phyloP scores from a whole-genome alignment of 2,329 filamentous ascomycete genomes.

The Metarhizium album region DNA sequence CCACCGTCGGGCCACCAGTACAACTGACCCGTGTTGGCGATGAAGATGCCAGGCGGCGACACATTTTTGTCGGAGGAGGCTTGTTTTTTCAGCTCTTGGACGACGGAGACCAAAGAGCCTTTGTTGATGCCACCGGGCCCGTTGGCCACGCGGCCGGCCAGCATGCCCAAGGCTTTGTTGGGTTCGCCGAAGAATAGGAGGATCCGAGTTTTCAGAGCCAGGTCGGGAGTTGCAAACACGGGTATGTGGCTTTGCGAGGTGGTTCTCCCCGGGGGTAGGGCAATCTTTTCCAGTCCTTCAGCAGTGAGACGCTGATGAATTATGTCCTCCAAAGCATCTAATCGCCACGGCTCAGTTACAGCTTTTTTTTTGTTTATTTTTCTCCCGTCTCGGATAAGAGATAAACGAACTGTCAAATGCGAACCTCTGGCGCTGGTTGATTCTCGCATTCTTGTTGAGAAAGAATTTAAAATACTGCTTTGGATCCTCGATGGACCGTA shows the following conservation, averaged over 20 bases:
- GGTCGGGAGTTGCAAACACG: conserved; percentile 39
- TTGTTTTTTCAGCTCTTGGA: conserved; percentile 33
- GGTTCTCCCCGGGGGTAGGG: conserved; percentile 46
- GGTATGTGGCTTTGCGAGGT: conserved; percentile 48
- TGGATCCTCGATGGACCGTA: conserved; percentile 58
- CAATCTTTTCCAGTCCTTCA: conserved; percentile 48
- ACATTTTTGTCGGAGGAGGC: conserved; percentile 21
- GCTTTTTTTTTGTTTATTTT: too few species aligned
- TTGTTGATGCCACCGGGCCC: conserved; percentile 53
- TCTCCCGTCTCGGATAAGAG: not conserved
- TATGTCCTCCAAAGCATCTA: conserved; percentile 52
- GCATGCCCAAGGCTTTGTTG: conserved; percentile 60
- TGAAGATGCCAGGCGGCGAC: conserved; percentile 48
- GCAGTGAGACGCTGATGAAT: conserved; percentile 50
- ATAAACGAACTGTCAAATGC: conserved; percentile 56
- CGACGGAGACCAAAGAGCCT: conserved; percentile 60
- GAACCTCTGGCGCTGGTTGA: conserved; percentile 66
- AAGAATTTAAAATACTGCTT: conserved; percentile 65
- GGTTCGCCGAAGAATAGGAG: conserved; percentile 66
- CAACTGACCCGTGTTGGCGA: conserved; percentile 70
- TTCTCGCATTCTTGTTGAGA: conserved; percentile 60
- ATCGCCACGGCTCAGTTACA: not conserved
- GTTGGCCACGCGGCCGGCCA: conserved; percentile 58
- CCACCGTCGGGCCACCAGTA: conserved; percentile 60
- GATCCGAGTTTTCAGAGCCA: conserved; percentile 30